A percentile compares a stretch with the other conserved stretches of the same genome.
Evolutionary conservation across 495 filamentous ascomycete species (phyloP).

Genomic region (Aspergillus asperescens): DNA sequence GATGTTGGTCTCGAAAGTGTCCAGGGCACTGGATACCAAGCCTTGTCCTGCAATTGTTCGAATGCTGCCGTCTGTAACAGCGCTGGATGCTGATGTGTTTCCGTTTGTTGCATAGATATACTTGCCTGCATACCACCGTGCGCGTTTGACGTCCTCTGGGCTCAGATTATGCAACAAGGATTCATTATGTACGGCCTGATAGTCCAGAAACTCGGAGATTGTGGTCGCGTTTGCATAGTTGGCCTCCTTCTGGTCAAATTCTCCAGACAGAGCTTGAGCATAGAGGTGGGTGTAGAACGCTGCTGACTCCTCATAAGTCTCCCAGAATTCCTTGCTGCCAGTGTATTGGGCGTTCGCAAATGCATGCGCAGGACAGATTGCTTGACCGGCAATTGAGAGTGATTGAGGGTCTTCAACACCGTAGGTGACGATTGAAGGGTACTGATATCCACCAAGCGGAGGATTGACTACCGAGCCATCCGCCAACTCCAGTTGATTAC

Average conservation of each 20-base stretch:
- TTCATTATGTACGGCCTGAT: constrained; percentile 65
- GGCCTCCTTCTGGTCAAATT: constrained; percentile 33
- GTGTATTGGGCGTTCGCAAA: constrained; percentile 34
- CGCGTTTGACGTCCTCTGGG: constrained; percentile 46
- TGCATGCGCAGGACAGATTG: constrained; percentile 47
- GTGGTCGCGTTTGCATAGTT: constrained; percentile 52
- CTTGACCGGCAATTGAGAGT: constrained; percentile 54
- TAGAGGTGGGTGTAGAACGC: constrained; percentile 49
- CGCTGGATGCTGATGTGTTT: constrained; percentile 44
- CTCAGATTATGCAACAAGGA: constrained; percentile 54
- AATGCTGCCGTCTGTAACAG: constrained; percentile 46
- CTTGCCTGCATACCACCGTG: constrained; percentile 59
- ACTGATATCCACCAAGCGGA: constrained; percentile 72
- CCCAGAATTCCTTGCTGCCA: constrained; percentile 31
- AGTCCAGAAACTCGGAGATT: constrained; percentile 72
- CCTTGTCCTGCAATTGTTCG: constrained; percentile 62
- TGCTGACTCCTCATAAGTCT: constrained; percentile 33
- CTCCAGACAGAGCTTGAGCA: constrained; percentile 29
- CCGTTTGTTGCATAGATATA: constrained; percentile 63
- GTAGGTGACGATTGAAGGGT: constrained; percentile 54
- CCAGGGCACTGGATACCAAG: constrained; percentile 55
- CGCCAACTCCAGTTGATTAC: constrained; percentile 33
- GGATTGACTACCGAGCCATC: constrained; percentile 52
- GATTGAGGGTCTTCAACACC: constrained; percentile 48
- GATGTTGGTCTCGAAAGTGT: constrained; percentile 51